Evolutionary conservation across 2,329 filamentous ascomycete genomes (phyloP), one percentile per base, ranked within the genome.

Genomic region (Talaromyces sp.): DNA sequence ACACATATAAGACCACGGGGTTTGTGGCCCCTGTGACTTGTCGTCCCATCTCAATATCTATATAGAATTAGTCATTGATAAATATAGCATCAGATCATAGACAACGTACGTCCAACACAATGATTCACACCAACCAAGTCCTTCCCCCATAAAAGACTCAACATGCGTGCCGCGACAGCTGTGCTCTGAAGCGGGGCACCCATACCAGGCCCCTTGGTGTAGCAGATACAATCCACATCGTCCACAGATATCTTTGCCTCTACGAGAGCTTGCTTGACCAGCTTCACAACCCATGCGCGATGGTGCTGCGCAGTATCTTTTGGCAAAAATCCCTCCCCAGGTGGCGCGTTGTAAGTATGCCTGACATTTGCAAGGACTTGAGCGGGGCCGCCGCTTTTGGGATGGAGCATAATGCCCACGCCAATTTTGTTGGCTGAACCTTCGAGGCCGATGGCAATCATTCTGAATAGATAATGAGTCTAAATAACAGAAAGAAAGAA

Each of bases 401-500:
- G 80, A 82, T 98, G 95, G 27, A 88, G 86, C 77, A 99, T 97
- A 66, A 99, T 84, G 74, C 95, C 95, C 66, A 98, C 90, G 70
- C 94, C 95, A 61, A 99, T 88, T 81, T 99, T 99, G 84, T 99
- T 99, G 79, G 95, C 95, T 65, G 92, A 97, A 77, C 95, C 94
- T 83, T 99, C 95, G 76, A 92, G 85, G 25, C 89, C 89, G 72
- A 91, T 84, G 34, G 88, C 85, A 70, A 91, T 89, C 83, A 88
- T 88, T 27, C 4, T 27, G 17, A 3, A 54, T n/a, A 54, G 5
- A 31, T 1, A 31, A 2, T 5, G 25, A 49, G 47, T 29, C 17
- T n/a, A 53, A 10, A 34, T 11, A 31, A 31, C 17, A 54, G 5
- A 34, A 19, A 31, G 27, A 34, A 31, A 31, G 15, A 31, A n/a